Base-by-base conservation (phyloP, 192 early-diverging fungal genomes). In the Funneliformis mosseae region DNA sequence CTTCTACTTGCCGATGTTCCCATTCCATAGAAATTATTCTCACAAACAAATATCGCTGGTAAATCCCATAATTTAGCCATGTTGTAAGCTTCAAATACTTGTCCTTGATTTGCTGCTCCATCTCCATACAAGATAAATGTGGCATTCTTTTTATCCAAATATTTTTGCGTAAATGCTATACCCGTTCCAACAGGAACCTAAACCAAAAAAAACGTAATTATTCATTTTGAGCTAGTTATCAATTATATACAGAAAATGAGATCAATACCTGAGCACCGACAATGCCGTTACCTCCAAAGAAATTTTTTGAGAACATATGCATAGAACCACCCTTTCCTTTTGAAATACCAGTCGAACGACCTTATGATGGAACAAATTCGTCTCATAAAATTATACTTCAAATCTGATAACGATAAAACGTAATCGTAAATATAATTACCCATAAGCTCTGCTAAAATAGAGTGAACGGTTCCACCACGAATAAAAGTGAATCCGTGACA, bases 1-100 rank as follows among this genome's bases (percentile, higher is more conserved):
- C 96, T 94, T 79, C 97, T 94, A 77, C 82, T 84, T 45, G 94
- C 94, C 55, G 96, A 90, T 10, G 97, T 99, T 77, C 97, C 97
- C 97, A 99, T 99, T 74, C 96, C 97, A 85, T 97, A 99, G 86
- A 91, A 93, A 94, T 99, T 99, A 94, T 99, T 99, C 88, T 99
- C 97, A 88, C 97, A 99, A 23, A 95, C 96, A 87, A 97, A 99
- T 71, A 95, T 91, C 74, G 90, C 88, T 16, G 97, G 97, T 71
- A 98, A 89, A 71, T 94, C 91, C 97, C 97, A 99, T 48, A 99
- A 90, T 92, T 97, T 96, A 84, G 97, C 94, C 96, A 99, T 99
- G 90, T 99, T 98, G 91, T 94, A 99, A 45, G 97, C 92, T 89
- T 99, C 97, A 83, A 99, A 98, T 66, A 97, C 96, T 88, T 99